Conservation (phyloP, 2,329 filamentous ascomycete species). For the Microsporum ferrugineum region DNA sequence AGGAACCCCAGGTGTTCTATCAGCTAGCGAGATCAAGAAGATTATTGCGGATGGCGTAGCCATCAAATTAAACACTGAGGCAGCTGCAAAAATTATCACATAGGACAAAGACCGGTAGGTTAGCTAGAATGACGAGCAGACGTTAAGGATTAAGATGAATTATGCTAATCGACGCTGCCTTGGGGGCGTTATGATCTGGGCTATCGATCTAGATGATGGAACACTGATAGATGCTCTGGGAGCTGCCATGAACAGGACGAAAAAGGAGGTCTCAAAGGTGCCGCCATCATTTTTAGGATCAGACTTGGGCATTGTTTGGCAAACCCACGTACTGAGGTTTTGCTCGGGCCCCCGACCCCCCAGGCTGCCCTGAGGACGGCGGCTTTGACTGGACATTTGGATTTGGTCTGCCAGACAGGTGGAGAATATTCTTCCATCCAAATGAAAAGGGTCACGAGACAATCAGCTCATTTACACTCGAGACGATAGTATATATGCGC, state of each 20-base stretch:
- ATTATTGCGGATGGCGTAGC: conserved; percentile 11
- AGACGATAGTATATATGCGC: conserved; percentile 16
- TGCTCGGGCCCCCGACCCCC: conserved; percentile 16
- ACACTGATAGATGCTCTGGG: conserved; percentile 8
- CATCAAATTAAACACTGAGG: conserved; percentile 16
- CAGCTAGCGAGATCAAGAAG: conserved; percentile 24
- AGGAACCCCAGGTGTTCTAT: conserved; percentile 18
- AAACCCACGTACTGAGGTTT: not conserved
- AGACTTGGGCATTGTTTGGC: not conserved
- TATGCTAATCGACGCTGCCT: conserved; percentile 25
- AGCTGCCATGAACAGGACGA: not conserved
- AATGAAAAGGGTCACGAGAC: conserved; percentile 18
- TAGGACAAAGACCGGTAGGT: conserved; percentile 24
- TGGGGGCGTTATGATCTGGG: conserved; percentile 12
- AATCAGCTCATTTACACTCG: conserved; percentile 20
- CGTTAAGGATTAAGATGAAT: conserved; percentile 25
- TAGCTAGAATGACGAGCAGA: conserved; percentile 25
- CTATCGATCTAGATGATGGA: conserved; percentile 10
- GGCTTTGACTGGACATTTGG: not conserved
- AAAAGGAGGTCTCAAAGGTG: not conserved
- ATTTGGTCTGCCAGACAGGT: conserved; percentile 20
- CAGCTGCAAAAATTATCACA: conserved; percentile 19
- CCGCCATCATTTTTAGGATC: not conserved
- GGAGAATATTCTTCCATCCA: conserved; percentile 27
- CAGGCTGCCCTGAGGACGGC: conserved; percentile 22